phyloP scores from a whole-genome alignment of 2,329 filamentous ascomycete species.

The Phialophora tarda region DNA sequence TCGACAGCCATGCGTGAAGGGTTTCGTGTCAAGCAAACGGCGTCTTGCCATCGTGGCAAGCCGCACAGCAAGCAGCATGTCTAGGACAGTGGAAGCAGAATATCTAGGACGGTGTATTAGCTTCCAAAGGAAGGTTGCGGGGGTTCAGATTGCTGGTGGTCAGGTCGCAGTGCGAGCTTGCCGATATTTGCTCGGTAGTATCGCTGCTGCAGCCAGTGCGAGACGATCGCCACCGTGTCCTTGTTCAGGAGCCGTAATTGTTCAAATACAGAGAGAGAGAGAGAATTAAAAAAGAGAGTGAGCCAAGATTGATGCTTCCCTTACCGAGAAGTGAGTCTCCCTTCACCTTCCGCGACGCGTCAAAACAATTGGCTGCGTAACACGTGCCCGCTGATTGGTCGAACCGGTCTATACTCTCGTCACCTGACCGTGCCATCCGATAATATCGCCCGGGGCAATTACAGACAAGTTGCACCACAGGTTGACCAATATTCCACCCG shows the following conservation, averaged over 20 bases:
- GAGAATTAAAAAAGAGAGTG: background rate
- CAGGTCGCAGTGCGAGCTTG: background rate
- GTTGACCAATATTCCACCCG: background rate
- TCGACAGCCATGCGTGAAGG: conserved; percentile 14
- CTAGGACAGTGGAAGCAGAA: background rate
- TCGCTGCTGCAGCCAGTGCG: background rate
- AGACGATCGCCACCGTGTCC: background rate
- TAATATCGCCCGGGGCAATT: too few species aligned
- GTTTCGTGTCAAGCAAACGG: background rate
- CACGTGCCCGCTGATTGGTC: background rate
- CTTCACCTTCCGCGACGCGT: background rate
- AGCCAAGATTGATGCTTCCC: background rate
- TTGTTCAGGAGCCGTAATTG: background rate
- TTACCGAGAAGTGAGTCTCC: background rate
- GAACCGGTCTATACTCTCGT: background rate
- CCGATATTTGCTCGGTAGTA: background rate
- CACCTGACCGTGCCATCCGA: background rate
- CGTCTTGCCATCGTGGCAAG: background rate
- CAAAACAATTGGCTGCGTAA: conserved; percentile 1
- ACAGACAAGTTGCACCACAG: background rate
- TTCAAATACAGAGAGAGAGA: background rate
- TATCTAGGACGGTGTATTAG: background rate
- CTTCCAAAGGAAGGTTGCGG: background rate
- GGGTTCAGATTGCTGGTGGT: background rate
- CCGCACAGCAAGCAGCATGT: background rate